Conservation (phyloP, 805 yeast species). For the Starmerella floris region DNA sequence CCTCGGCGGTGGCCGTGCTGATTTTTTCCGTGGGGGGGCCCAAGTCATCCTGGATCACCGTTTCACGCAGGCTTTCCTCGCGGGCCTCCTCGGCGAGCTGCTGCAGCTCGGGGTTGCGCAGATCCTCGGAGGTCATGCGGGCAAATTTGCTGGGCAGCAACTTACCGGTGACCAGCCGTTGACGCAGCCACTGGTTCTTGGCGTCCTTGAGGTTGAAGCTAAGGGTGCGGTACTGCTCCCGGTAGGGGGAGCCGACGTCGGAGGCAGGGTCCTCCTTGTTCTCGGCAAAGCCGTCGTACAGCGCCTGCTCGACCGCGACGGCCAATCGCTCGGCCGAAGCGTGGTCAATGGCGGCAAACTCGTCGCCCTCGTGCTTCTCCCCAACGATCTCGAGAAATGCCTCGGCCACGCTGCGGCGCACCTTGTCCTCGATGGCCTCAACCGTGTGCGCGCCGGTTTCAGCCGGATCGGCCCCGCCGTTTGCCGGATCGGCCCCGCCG, state of each 20-base stretch:
- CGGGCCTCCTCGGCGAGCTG: constrained; percentile 58
- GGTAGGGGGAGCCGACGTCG: constrained; percentile 36
- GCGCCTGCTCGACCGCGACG: constrained; percentile 38
- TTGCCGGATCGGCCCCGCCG: not conserved
- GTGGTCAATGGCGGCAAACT: constrained; percentile 17
- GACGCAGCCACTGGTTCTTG: constrained; percentile 45
- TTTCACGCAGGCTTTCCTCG: constrained; percentile 51
- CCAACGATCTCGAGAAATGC: constrained; percentile 28
- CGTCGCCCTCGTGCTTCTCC: not conserved
- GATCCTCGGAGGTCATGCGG: constrained; percentile 54
- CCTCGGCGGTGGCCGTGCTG: constrained; percentile 48
- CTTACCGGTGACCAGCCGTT: constrained; percentile 41
- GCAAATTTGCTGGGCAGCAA: constrained; percentile 48
- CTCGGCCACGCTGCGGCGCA: constrained; percentile 5
- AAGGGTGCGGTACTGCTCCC: constrained; percentile 55
- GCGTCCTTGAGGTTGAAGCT: constrained; percentile 44
- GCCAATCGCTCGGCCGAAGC: constrained; percentile 33
- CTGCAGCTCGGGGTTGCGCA: constrained; percentile 62
- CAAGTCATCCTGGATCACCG: constrained; percentile 45
- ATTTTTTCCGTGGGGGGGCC: constrained; percentile 29
- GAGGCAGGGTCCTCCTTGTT: constrained; percentile 16
- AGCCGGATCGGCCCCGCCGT: too few species aligned
- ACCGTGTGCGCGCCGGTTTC: not conserved
- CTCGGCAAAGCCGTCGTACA: constrained; percentile 32
- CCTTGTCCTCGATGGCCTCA: not conserved